A percentile compares a stretch with the other conserved stretches of the same genome.
Conservation (phyloP, 768 basidiomycete species). For the Pulveroboletus sp. region DNA sequence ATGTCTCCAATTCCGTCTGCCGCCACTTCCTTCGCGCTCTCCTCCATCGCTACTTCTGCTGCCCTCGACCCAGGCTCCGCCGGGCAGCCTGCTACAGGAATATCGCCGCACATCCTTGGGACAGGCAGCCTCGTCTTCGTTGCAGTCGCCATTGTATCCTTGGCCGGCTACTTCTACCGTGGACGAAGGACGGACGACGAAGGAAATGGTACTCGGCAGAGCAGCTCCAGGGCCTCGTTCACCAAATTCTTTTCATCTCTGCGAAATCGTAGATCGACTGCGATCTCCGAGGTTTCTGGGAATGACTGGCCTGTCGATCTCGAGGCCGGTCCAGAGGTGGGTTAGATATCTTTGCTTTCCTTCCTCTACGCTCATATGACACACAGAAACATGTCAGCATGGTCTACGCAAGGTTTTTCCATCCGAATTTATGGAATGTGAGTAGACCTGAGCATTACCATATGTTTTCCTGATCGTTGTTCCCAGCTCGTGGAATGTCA, state of each 20-base stretch:
- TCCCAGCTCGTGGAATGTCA: constrained; percentile 17
- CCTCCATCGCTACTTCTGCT: constrained; percentile 2
- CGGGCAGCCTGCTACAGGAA: constrained; percentile 4
- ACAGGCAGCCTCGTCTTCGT: constrained; percentile 16
- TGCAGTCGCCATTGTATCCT: constrained; percentile 7
- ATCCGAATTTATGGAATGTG: constrained; percentile 21
- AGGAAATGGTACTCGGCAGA: neutral
- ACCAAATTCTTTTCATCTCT: constrained; percentile 7
- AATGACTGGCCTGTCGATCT: constrained; percentile 1
- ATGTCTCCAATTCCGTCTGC: constrained; percentile 22
- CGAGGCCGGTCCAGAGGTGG: constrained; percentile 13
- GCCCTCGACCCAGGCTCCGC: neutral
- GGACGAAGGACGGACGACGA: neutral
- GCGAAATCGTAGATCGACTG: neutral
- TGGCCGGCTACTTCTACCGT: constrained; percentile 18
- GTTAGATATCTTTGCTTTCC: neutral
- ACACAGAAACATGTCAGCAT: constrained; percentile 14
- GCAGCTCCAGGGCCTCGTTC: constrained; percentile 7
- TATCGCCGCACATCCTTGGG: constrained; percentile 1
- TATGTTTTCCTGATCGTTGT: neutral
- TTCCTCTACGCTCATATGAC: neutral
- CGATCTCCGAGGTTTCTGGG: neutral
- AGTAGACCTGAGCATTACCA: neutral
- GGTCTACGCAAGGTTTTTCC: constrained; percentile 22
- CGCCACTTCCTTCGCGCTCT: constrained; percentile 4